Evolutionary conservation across 1,284 basidiomycete genomes (phyloP).

Genomic region (Omphalotus olearius): DNA sequence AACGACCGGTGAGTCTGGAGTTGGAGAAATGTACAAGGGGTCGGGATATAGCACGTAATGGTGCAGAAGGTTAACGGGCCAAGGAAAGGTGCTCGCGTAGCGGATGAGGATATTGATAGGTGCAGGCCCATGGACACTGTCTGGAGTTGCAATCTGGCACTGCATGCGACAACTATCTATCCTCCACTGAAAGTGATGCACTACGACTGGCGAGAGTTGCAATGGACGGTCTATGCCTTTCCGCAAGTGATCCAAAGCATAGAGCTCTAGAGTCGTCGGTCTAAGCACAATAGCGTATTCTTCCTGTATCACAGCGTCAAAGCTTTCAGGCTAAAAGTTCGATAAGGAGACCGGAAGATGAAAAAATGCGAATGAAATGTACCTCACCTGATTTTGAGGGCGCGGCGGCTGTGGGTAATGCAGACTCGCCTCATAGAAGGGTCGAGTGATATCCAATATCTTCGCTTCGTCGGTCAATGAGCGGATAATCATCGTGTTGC

Average conservation of each 20-base stretch:
- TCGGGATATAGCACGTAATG: constrained; percentile 51
- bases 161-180: constrained; percentile 46
- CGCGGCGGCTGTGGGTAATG: constrained; percentile 19
- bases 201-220: constrained; percentile 37
- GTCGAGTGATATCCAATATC: constrained; percentile 25
- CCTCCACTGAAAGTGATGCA: constrained; percentile 49
- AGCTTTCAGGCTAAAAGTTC: constrained; percentile 26
- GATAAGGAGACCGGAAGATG: background rate
- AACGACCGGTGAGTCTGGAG: background rate
- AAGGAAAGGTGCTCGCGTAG: constrained; percentile 56
- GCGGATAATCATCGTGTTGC: constrained; percentile 33
- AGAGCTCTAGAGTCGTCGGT: constrained; percentile 36
- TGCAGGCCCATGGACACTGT: background rate
- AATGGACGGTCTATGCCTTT: constrained; percentile 16
- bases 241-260: constrained; percentile 22
- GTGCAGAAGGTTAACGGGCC: constrained; percentile 65
- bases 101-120: constrained; percentile 52
- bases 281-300: constrained; percentile 39
- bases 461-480: constrained; percentile 26
- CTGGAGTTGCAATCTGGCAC: constrained; percentile 19
- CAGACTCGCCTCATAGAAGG: constrained; percentile 26
- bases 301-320: constrained; percentile 34
- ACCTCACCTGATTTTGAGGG: constrained; percentile 14
- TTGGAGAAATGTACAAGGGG: constrained; percentile 26
- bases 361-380: background rate